Base-by-base conservation (phyloP, 768 basidiomycete species). In the Pulveroboletus sp. region DNA sequence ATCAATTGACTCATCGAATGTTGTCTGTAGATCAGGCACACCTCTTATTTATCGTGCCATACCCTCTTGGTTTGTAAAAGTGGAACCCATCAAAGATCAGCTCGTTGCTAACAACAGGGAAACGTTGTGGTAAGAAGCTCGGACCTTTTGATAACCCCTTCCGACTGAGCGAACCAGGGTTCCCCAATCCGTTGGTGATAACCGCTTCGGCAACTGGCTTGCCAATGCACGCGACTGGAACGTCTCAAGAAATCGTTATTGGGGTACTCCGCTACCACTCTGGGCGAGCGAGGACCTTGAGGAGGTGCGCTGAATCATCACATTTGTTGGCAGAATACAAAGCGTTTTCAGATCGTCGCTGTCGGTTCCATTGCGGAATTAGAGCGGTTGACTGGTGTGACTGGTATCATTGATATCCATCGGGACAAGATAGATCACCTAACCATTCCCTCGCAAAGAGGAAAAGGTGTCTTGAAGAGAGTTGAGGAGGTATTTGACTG, bases 161-260 rank as follows among this genome's bases (percentile, higher is more conserved):
- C 50, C 16, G 21, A 58, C 13, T 42, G 37, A 48, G 52, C 45
- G 29, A n/a, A 6, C 45, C 43, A 92, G 90, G 91, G 97, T 99
- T 3, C 97, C 97, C 10, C 85, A 91, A 61, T 77, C 72, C 52
- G 85, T 98, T 39, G 90, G 94, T 6, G 94, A 97, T 50, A 82
- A 86, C 56, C 79, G 95, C 29, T 99, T 99, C 64, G 94, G 93
- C 19, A 94, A 92, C 67, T 99, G 97, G 97, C 76, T 99, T 43
- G 86, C 88, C 40, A 97, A 95, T 67, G 97, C 97, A n/a, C 81
- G 94, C 19, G 97, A 99, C 64, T 99, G 97, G 97, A 98, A 97
- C 64, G 78, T 99, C 55, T 97, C 94, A n/a, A 81, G 97, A 53
- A 98, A 98, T 74, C 81, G 97, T 40, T 99, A 98, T 67, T 99